These are phyloP conservation scores for Peronospora destructor DNA, from an alignment of 352 stramenopile genomes.

Conservation along the genomic window DNA sequence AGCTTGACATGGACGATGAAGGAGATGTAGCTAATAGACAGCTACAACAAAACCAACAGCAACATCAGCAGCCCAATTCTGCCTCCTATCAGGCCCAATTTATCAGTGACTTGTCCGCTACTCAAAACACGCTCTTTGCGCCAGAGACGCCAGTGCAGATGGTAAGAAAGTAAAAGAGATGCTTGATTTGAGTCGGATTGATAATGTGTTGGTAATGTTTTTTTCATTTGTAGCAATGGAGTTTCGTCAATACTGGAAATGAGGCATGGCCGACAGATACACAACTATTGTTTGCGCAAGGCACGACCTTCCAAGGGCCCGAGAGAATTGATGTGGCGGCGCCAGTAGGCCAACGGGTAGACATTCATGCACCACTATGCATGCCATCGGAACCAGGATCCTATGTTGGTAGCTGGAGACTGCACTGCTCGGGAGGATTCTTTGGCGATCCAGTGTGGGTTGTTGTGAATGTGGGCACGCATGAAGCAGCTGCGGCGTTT, in stretches of 20 bases:
- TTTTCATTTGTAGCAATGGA: slow-evolving; percentile 45
- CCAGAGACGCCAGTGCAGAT: slow-evolving; percentile 48
- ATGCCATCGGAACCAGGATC: slow-evolving; percentile 52
- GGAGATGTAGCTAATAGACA: slow-evolving; percentile 9
- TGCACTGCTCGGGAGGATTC: slow-evolving; percentile 51
- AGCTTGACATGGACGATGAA: slow-evolving; percentile 56
- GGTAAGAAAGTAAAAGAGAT: slow-evolving; percentile 21
- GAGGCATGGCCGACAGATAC: slow-evolving; percentile 54
- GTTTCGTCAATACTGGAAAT: slow-evolving; percentile 62
- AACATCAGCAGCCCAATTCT: slow-evolving; percentile 22
- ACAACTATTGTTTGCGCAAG: slow-evolving; percentile 57
- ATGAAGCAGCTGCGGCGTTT: slow-evolving; percentile 19
- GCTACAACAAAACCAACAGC: slow-evolving; percentile 5
- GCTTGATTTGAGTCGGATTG: neutral
- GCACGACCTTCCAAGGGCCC: slow-evolving; percentile 51
- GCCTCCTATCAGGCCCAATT: slow-evolving; percentile 46
- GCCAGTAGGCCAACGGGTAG: slow-evolving; percentile 45
- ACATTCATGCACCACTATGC: slow-evolving; percentile 47
- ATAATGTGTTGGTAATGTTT: neutral
- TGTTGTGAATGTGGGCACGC: slow-evolving; percentile 51
- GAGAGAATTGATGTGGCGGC: slow-evolving; percentile 46
- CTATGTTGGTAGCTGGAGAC: slow-evolving; percentile 70
- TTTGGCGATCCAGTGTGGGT: slow-evolving; percentile 80
- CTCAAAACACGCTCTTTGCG: slow-evolving; percentile 47
- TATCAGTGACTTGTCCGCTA: slow-evolving; percentile 56